These are phyloP conservation scores for Camellia sinensis DNA, from an alignment of 148 eudicot species.

Conservation along the genomic window DNA sequence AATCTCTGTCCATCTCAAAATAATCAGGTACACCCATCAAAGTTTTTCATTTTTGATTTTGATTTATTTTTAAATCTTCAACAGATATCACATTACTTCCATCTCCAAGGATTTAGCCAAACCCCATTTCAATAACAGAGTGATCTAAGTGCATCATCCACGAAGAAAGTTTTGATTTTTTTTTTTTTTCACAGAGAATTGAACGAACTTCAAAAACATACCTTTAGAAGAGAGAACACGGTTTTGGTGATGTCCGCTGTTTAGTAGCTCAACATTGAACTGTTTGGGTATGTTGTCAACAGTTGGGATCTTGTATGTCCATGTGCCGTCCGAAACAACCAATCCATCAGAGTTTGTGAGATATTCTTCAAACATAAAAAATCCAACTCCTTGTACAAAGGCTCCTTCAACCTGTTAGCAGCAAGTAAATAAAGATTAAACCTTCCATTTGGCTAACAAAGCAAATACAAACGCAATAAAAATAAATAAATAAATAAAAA, in stretches of 20 bases:
- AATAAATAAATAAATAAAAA: neutral
- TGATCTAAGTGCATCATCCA: neutral
- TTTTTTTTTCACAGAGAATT: neutral
- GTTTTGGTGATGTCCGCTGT: conserved; percentile 71
- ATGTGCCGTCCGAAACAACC: conserved; percentile 64
- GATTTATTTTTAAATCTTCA: neutral
- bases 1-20: neutral
- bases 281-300: conserved; percentile 78
- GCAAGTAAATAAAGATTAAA: neutral
- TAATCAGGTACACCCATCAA: neutral
- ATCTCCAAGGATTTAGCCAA: neutral
- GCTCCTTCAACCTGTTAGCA: conserved; percentile 81
- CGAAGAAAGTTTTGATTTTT: neutral
- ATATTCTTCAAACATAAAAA: conserved; percentile 87
- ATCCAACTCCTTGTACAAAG: conserved; percentile 90
- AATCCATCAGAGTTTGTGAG: conserved; percentile 61
- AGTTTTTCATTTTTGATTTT: neutral
- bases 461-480: neutral
- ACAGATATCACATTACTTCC: neutral
- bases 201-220: conserved; percentile 10
- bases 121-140: neutral
- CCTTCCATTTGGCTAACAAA: neutral
- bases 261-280: conserved; percentile 70
- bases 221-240: conserved; percentile 91
- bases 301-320: conserved; percentile 89